Base-by-base conservation (phyloP, 192 early-diverging fungal species). In the Coemansia guatemalensis region DNA sequence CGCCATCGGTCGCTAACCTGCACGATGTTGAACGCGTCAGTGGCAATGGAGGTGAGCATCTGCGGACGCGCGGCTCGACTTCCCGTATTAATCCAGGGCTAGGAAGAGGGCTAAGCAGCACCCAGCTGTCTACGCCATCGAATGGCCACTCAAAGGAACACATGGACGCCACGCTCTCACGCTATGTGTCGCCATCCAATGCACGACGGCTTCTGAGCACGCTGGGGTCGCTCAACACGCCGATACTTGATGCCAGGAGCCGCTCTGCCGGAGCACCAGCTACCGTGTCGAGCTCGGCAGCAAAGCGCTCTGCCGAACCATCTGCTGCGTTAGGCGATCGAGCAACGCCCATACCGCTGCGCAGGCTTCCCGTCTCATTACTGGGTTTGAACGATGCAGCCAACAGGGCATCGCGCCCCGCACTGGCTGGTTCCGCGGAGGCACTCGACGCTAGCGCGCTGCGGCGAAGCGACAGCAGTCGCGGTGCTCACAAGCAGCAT, bases 151-250 rank as follows among this genome's bases (percentile, higher is more conserved):
- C 48, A 6, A 56, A 35, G 29, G 39, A 24, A 6, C 24, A n/a
- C 3, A 12, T 35, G 9, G 18, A 12, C 24, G 22, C 53, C 24
- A 6, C 41, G 25, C 27, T 65, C 27, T 11, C 62, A 24, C 64
- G 62, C 32, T 60, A 53, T 23, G 58, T 72, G 14, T 69, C 79
- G 25, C 68, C 69, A 12, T 69, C 74, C 17, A 72, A 69, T 51
- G 79, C 74, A n/a, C 79, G 70, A 20, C 73, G 70, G n/a, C 68
- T 82, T 41, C 67, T 82, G 21, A 69, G 48, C 51, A 82, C 69
- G 0, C 63, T 82, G 12, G 65, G 62, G 30, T 51, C 69, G 5
- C 69, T 82, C 12, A 68, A 64, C 64, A 69, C 79, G 39, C 79
- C 79, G 20, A 67, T 82, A 48, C 51, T 60, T 18, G 70, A 82